These are phyloP conservation scores for Leucocoprinus sp. DNA, from an alignment of 768 basidiomycete species.

Conservation along the genomic window DNA sequence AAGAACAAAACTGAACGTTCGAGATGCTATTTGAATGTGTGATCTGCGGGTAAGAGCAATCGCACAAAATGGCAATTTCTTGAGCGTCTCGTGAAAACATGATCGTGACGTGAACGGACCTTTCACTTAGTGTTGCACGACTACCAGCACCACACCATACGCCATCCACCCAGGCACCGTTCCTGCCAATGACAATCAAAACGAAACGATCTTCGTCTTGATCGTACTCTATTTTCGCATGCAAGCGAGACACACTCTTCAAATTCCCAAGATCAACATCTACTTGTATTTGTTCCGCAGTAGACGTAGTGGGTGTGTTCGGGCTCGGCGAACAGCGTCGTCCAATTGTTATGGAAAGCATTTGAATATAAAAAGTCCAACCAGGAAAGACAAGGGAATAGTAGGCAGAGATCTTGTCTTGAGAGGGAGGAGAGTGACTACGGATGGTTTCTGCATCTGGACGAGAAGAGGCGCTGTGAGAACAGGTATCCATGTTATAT, in stretches of 20 bases:
- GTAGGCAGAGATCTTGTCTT: constrained; percentile 85
- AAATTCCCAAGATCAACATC: constrained; percentile 92
- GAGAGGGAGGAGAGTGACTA: constrained; percentile 28
- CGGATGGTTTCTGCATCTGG: constrained; percentile 20
- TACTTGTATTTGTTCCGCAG: constrained; percentile 49
- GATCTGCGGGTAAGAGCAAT: constrained; percentile 45
- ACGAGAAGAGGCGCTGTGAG: constrained; percentile 31
- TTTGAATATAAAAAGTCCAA: constrained; percentile 97
- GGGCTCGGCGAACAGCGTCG: constrained; percentile 64
- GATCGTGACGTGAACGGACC: constrained; percentile 36
- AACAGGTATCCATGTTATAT: constrained; percentile 33
- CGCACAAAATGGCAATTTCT: constrained; percentile 2
- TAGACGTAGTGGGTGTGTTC: constrained; percentile 44
- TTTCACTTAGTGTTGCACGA: constrained; percentile 75
- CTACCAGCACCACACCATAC: constrained; percentile 90
- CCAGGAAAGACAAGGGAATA: constrained; percentile 90
- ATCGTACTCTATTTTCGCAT: constrained; percentile 93
- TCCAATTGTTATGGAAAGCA: constrained; percentile 89
- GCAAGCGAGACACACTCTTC: constrained; percentile 95
- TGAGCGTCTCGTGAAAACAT: constrained; percentile 2
- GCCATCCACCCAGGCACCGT: constrained; percentile 97
- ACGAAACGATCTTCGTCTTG: constrained; percentile 84
- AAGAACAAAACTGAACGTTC: constrained; percentile 94
- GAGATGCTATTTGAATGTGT: constrained; percentile 94
- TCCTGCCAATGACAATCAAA: constrained; percentile 87